phyloP scores from a whole-genome alignment of 805 yeast genomes.

The Candida vaughaniae region DNA sequence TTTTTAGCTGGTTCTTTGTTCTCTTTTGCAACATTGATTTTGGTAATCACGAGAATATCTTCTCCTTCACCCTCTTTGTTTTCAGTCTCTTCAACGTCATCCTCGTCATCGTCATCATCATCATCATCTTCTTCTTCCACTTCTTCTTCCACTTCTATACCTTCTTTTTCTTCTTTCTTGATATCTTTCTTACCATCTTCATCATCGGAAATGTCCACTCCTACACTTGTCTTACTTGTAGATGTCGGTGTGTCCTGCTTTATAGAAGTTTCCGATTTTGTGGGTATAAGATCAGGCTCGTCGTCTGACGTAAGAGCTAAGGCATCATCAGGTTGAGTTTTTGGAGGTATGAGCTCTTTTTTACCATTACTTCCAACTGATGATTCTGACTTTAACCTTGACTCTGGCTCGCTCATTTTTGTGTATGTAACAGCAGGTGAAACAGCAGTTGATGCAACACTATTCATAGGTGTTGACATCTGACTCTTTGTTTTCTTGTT shows the following conservation, averaged over 20 bases:
- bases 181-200: background rate
- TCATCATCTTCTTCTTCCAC: conserved; percentile 12
- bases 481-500: conserved; percentile 13
- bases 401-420: background rate
- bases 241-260: too few relatives aligned
- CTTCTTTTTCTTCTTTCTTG: background rate
- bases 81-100: conserved; percentile 12
- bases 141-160: background rate
- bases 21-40: conserved; percentile 18
- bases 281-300: too few relatives aligned
- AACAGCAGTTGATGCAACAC: background rate
- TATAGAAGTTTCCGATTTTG: too few relatives aligned
- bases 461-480: conserved; percentile 5
- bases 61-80: conserved; percentile 24
- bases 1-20: conserved; percentile 8
- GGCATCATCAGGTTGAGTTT: background rate
- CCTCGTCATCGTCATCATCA: conserved; percentile 13
- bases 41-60: conserved; percentile 29
- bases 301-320: background rate
- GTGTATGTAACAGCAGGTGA: background rate
- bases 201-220: background rate
- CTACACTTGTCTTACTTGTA: background rate
- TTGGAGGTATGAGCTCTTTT: background rate
- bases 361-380: background rate
- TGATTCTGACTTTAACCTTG: background rate